Base-by-base conservation (phyloP, 139 green algal species). In the Nannochloris sp. region DNA sequence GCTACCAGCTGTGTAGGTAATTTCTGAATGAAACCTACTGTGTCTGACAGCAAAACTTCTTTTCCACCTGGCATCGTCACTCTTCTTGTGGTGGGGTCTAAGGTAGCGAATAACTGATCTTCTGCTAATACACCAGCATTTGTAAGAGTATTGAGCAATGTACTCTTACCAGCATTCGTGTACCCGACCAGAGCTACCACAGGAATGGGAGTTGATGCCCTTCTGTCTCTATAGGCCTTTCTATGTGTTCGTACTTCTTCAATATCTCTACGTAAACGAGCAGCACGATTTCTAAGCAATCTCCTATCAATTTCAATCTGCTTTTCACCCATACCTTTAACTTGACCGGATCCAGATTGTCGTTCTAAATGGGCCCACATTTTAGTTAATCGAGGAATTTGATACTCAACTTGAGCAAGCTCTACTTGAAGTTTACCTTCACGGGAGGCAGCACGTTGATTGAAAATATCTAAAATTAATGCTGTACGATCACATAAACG, bases 401-500 rank as follows among this genome's bases (percentile, higher is more conserved):
- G 90, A 75, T 98, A 99, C 81, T 97, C 86, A 0, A 64, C 76
- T 56, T 95, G 83, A 0, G 92, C 94, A 30, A 97, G 74, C 77
- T 95, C 86, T 23, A 99, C 93, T 85, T 98, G 93, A 68, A 99
- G 85, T 71, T 92, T 85, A 14, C 92, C 94, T 80, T 99, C 94
- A 30, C 80, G 81, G 0, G 90, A 97, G 12, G 71, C 72, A 27
- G 93, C 94, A 2, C 92, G 70, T 76, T 98, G 93, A 4, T 48
- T 83, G 81, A 99, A 99, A 69, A 99, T 97, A 76, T 99, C 94
- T 25, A 99, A 70, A 66, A 98, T 97, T 42, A 99, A 84, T 0
- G 90, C 89, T 6, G 94, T 98, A 32, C 94, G 80, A 80, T 99
- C 93, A 65, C 83, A 91, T 35, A 99, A 79, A 10, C 84, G 78